Evolutionary conservation across 805 yeast species (phyloP).

Genomic region (Wilhelminamyces savonicus): DNA sequence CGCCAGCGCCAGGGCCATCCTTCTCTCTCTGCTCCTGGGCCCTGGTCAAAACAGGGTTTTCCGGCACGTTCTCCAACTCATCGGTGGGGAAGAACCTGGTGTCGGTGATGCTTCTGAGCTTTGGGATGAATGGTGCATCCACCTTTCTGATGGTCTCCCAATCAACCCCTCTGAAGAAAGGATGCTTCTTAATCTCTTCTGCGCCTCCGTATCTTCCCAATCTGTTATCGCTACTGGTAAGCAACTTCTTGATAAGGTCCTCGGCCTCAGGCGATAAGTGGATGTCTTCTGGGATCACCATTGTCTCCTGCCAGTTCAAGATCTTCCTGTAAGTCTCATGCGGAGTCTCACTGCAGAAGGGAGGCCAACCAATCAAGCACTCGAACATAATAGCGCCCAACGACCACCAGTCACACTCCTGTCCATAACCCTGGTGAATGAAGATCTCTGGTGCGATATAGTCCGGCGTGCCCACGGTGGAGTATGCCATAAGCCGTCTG

Average conservation of each 20-base stretch:
- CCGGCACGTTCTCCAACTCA: conserved; percentile 92
- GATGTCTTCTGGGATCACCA: conserved; percentile 86
- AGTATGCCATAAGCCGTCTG: conserved; percentile 87
- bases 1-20: conserved; percentile 30
- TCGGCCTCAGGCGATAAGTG: conserved; percentile 86
- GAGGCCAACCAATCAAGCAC: conserved; percentile 96
- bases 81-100: conserved; percentile 98
- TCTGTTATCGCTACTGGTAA: conserved; percentile 74
- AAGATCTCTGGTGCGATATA: conserved; percentile 95
- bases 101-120: conserved; percentile 86
- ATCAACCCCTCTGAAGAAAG: conserved; percentile 92
- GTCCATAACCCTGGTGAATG: conserved; percentile 89
- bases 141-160: conserved; percentile 86
- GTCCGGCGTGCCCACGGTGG: conserved; percentile 95
- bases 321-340: conserved; percentile 91
- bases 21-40: conserved; percentile 64
- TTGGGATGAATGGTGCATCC: conserved; percentile 91
- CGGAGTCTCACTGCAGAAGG: conserved; percentile 91
- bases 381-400: conserved; percentile 95
- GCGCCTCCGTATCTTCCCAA: conserved; percentile 90
- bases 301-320: conserved; percentile 82
- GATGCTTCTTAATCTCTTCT: conserved; percentile 82
- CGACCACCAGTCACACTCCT: conserved; percentile 98
- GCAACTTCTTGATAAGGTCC: conserved; percentile 70
- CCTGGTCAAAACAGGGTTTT: conserved; percentile 53